These are phyloP conservation scores for Gaeumannomyces sp. DNA, from an alignment of 2,329 filamentous ascomycete species.

Conservation along the genomic window DNA sequence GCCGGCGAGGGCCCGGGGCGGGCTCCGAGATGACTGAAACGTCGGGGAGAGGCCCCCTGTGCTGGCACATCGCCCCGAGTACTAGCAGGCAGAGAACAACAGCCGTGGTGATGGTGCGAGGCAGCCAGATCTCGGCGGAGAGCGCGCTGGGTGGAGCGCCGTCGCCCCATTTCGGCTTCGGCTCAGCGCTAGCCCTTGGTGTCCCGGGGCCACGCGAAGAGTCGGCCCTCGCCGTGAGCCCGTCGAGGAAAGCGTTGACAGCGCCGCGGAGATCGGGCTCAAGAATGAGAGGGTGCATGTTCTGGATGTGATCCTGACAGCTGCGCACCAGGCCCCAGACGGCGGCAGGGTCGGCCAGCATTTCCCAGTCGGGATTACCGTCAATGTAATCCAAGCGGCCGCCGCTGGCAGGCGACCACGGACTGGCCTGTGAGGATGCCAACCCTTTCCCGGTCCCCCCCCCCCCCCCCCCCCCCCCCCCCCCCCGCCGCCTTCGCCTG, in stretches of 20 bases:
- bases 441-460: constrained; percentile 26
- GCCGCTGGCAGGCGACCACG: constrained; percentile 47
- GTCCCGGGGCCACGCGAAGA: too few species aligned
- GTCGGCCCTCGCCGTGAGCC: too few species aligned
- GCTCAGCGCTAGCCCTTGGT: constrained; percentile 30
- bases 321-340: constrained; percentile 49
- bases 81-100: constrained; percentile 78
- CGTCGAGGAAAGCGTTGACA: constrained; percentile 45
- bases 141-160: constrained; percentile 37
- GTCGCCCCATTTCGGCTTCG: constrained; percentile 51
- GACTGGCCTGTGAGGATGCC: constrained; percentile 28
- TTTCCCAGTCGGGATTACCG: constrained; percentile 32
- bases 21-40: constrained; percentile 37
- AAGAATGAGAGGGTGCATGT: constrained; percentile 58
- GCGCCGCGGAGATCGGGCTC: constrained; percentile 45
- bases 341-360: constrained; percentile 45
- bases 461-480: constrained; percentile 16
- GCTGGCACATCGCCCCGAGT: constrained; percentile 74
- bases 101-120: constrained; percentile 58
- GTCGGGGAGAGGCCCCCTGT: constrained; percentile 47
- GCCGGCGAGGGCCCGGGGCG: constrained; percentile 37
- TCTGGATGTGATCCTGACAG: constrained; percentile 56
- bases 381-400: constrained; percentile 58
- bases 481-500: constrained; percentile 66
- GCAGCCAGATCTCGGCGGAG: constrained; percentile 41